These are phyloP conservation scores for Starmerella davenportii DNA, from an alignment of 805 yeast species.

Conservation along the genomic window DNA sequence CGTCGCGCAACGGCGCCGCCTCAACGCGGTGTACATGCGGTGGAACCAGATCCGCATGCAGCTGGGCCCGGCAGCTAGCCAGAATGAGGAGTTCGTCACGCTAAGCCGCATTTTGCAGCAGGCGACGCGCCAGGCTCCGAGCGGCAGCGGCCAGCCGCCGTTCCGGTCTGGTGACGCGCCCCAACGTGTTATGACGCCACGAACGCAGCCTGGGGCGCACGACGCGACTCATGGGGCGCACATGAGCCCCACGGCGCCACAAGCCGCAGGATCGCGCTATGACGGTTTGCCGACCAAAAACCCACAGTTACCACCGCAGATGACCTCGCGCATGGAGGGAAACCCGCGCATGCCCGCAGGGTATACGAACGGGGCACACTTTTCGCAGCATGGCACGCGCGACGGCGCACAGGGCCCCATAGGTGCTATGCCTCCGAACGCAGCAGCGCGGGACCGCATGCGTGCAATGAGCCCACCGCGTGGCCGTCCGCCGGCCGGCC, in stretches of 20 bases:
- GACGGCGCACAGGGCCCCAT: no score
- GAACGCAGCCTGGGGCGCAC: not conserved
- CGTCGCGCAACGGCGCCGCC: slow-evolving; percentile 13
- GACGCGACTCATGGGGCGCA: not conserved
- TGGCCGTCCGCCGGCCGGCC: slow-evolving; percentile 1
- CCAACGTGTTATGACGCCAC: not conserved
- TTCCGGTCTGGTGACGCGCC: not conserved
- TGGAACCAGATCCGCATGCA: slow-evolving; percentile 17
- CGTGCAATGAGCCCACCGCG: not conserved
- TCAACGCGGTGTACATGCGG: slow-evolving; percentile 20
- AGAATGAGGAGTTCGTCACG: slow-evolving; percentile 20
- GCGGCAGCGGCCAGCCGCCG: not conserved
- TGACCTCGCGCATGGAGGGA: slow-evolving; percentile 1
- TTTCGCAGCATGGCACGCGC: no score
- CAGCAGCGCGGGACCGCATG: not conserved
- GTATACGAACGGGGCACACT: no score
- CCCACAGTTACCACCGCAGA: slow-evolving; percentile 1
- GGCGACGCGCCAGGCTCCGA: slow-evolving; percentile 13
- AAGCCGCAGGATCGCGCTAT: no score
- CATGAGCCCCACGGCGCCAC: no score
- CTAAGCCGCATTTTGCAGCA: slow-evolving; percentile 13
- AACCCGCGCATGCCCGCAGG: no score
- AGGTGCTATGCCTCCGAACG: no score
- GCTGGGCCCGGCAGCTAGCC: slow-evolving; percentile 17
- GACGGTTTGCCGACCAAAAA: no score